Evolutionary conservation across 1,284 basidiomycete genomes (phyloP).

Genomic region (Uromyces viciae-fabae): DNA sequence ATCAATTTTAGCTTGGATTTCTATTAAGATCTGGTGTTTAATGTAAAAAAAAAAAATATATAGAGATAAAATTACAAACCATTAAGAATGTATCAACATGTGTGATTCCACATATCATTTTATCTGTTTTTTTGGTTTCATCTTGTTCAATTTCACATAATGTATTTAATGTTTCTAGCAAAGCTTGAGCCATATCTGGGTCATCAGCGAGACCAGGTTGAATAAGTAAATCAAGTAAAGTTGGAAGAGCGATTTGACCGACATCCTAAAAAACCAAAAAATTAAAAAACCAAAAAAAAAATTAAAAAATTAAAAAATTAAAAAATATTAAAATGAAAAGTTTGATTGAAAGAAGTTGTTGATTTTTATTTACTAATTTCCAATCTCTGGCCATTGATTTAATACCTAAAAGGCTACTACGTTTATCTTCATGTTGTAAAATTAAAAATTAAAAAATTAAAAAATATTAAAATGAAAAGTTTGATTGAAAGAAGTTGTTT

Average conservation of each 20-base stretch:
- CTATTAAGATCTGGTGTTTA: too few relatives aligned
- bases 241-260: conserved; percentile 68
- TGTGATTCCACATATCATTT: conserved; percentile 49
- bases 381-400: conserved; percentile 89
- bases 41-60: too few relatives aligned
- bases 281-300: conserved; percentile 46
- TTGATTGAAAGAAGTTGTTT: conserved; percentile 29
- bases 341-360: conserved; percentile 29
- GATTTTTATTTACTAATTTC: conserved; percentile 61
- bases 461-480: too few relatives aligned
- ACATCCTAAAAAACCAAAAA: conserved; percentile 64
- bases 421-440: conserved; percentile 74
- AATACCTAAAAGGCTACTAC: conserved; percentile 82
- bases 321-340: too few relatives aligned
- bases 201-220: conserved; percentile 82
- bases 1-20: background rate
- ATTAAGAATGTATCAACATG: conserved; percentile 6
- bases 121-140: background rate
- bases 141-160: conserved; percentile 64
- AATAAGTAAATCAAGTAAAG: conserved; percentile 70
- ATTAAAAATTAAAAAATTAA: conserved; percentile 48
- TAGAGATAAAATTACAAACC: background rate
- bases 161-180: conserved; percentile 75
- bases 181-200: conserved; percentile 81
- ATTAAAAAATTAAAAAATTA: conserved; percentile 48